Evolutionary conservation across 305 asterid species (phyloP), one percentile per base, ranked within the genome.

Genomic region (Ruellia speciosa): DNA sequence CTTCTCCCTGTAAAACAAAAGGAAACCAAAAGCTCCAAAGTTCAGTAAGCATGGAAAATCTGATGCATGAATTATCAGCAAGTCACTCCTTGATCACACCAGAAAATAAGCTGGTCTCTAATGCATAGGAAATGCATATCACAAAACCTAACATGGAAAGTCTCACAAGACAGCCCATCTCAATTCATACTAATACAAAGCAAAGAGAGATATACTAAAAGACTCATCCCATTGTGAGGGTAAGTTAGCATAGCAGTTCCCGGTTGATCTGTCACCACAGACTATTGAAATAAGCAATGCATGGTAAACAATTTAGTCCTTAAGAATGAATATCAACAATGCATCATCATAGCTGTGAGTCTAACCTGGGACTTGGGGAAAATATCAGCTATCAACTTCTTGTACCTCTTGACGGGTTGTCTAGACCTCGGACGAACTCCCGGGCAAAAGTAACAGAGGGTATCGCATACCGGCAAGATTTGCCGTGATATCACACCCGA

Each of bases 331-430:
- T 11, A 35, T 5, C 28, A 41, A 54, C 53, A 52, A 45, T 18
- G 54, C 14, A 64, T n/a, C 31, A 66, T 40, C 41, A 50, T 46
- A 60, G n/a, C n/a, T 2, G 64, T n/a, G 57, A 59, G 77, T 4
- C 95, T 68, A 65, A 93, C 99, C 96, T 74, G 96, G 52, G 80
- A 67, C 16, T 84, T 81, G 34, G 99, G 96, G 56, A 93, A 88
- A 56, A 88, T 86, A 63, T 93, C 96, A 1, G 99, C 66, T 49
- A 93, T 84, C 84, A 93, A 71, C 83, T 93, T 90, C 94, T 93
- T 93, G 81, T 93, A 93, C 77, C 99, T 81, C 87, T 88, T 93
- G 54, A 93, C 99, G 8, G 99, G 99, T 78, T 93, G 99, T 75
- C 97, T 77, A 17, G 99, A 93, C 88, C 99, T 81, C 6, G 97